Base-by-base conservation (phyloP, 2,329 filamentous ascomycete genomes). In the Coniochaeta pulveracea region DNA sequence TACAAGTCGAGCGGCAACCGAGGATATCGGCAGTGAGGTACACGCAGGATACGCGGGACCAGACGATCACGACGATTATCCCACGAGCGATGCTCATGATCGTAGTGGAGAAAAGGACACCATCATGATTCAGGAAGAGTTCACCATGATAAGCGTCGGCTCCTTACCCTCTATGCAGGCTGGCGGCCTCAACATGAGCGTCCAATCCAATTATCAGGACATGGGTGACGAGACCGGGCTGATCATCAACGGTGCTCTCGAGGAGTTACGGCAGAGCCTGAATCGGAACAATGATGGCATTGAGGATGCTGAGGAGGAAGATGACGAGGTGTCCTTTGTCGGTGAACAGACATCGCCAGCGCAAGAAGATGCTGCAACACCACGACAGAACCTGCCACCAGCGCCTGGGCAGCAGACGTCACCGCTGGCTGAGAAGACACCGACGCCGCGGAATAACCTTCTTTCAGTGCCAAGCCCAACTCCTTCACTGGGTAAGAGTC, bases 141-240 rank as follows among this genome's bases (percentile, higher is more conserved):
- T 74, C 40, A 74, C 69, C 46, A 73, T 73, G 67, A 74, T 74
- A 36, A 67, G 68, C 19, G 60, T 72, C 38, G 61, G 69, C 28
- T 69, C 67, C 3, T 54, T 75, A 12, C 66, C 64, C 3, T 69
- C 67, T 0, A 54, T 72, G 35, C 62, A 63, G 22, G 58, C 53
- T 2, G 58, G 57, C 22, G 51, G 60, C 35, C n/a, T n/a, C n/a
- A n/a, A 21, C 11, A 55, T 49, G 37, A 42, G 47, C n/a, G 49
- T 54, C 16, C 47, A 51, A 3, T 50, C 53, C 3, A 43, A 48
- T 2, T 48, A 57, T 4, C 54, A 60, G 7, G 65, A 71, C 19
- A 57, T 72, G 40, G 72, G 69, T 4, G 69, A 75, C 12, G 63
- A 64, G 19, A 74, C 71, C 1, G 72, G 63, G 34, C 47, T 66